Evolutionary conservation across 768 basidiomycete species (phyloP).

Genomic region (Podaxis sp.): DNA sequence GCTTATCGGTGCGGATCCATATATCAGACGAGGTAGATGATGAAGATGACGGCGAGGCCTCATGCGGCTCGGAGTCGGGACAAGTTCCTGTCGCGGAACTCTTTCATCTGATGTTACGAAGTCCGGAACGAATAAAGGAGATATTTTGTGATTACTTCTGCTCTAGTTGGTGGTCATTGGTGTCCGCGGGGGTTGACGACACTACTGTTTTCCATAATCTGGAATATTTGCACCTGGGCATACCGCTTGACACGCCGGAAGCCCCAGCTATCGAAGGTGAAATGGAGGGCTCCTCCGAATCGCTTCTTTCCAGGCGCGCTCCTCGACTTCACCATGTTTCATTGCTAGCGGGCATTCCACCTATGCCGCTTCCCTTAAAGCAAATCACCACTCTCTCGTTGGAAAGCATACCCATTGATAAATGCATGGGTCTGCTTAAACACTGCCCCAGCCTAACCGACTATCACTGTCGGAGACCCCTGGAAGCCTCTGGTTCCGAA

Average conservation of each 20-base stretch:
- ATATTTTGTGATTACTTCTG: neutral
- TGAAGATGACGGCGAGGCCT: neutral
- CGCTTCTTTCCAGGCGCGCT: neutral
- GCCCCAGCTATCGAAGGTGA: neutral
- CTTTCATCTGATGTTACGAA: neutral
- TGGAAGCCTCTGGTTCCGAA: neutral
- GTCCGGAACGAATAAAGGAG: neutral
- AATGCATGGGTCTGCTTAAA: neutral
- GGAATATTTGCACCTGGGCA: neutral
- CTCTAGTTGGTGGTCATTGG: neutral
- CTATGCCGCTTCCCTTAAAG: neutral
- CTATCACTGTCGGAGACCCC: neutral
- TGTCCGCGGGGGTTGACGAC: neutral
- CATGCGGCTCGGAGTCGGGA: neutral
- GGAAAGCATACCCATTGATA: neutral
- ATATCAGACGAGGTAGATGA: neutral
- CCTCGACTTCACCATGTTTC: slow-evolving; percentile 1
- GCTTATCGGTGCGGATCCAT: neutral
- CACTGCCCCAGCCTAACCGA: slow-evolving; percentile 1
- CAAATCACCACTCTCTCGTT: slow-evolving; percentile 2
- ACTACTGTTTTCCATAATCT: neutral
- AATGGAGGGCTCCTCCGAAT: neutral
- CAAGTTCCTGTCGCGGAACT: neutral
- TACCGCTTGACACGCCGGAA: neutral
- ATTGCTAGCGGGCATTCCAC: neutral